Conservation (phyloP, 768 basidiomycete species). For the Saitozyma podzolica region DNA sequence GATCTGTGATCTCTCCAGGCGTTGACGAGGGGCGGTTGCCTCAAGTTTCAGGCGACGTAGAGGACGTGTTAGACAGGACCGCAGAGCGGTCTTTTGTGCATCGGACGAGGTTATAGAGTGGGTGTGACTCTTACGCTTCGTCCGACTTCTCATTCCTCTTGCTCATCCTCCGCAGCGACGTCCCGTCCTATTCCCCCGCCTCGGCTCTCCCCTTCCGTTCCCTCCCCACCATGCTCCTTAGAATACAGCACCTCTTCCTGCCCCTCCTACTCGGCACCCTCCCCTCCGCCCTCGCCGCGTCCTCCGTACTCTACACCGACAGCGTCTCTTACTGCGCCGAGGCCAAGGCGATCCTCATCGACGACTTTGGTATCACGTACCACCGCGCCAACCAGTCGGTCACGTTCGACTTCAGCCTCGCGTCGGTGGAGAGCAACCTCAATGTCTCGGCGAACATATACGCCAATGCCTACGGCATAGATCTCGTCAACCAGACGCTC, state of each 20-base stretch:
- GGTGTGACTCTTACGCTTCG: too few relatives aligned
- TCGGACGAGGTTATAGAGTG: too few relatives aligned
- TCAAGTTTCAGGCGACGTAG: too few relatives aligned
- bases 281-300: background rate
- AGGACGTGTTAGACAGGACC: too few relatives aligned
- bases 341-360: conserved; percentile 42
- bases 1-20: too few relatives aligned
- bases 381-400: conserved; percentile 60
- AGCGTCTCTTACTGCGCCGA: conserved; percentile 48
- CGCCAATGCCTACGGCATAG: conserved; percentile 83
- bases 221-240: conserved; percentile 3
- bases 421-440: conserved; percentile 67
- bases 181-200: background rate
- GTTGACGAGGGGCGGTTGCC: too few relatives aligned
- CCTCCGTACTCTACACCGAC: conserved; percentile 35
- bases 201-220: background rate
- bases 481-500: conserved; percentile 77
- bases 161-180: background rate
- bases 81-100: too few relatives aligned
- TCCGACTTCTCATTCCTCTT: background rate
- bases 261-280: conserved; percentile 12
- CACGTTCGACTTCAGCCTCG: conserved; percentile 80
- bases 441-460: conserved; percentile 79
- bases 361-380: conserved; percentile 47
- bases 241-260: background rate